Conservation (phyloP, 1,284 basidiomycete genomes). For the Salmacisia buchloeana region DNA sequence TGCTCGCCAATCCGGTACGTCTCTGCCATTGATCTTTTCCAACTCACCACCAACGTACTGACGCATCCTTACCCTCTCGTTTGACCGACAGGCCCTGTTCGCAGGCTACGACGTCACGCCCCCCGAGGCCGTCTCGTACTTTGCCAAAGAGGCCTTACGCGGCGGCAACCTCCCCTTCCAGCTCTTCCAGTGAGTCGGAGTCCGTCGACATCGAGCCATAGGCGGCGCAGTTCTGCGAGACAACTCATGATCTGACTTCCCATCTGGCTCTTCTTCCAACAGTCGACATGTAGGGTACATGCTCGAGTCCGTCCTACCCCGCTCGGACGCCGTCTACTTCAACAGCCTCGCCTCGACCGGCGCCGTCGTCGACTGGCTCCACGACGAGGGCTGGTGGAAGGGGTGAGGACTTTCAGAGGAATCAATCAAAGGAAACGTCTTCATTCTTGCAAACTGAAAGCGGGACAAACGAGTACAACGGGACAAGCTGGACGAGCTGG, state of each 20-base stretch:
- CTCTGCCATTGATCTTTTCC: neutral
- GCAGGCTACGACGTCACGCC: slow-evolving; percentile 57
- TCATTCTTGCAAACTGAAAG: too few relatives aligned
- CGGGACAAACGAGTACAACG: too few relatives aligned
- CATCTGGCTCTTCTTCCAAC: neutral
- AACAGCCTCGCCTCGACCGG: slow-evolving; percentile 55
- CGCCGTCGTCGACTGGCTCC: slow-evolving; percentile 56
- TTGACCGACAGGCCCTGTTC: slow-evolving; percentile 55
- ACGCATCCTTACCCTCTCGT: neutral
- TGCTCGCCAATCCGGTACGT: slow-evolving; percentile 59
- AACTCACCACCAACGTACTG: neutral
- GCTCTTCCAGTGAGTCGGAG: slow-evolving; percentile 52
- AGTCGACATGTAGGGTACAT: slow-evolving; percentile 58
- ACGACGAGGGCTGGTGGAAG: slow-evolving; percentile 38
- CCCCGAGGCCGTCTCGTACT: slow-evolving; percentile 54
- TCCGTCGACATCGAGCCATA: neutral
- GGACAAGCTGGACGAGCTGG: too few relatives aligned
- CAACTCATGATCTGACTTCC: neutral
- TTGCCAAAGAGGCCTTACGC: slow-evolving; percentile 53
- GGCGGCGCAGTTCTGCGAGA: neutral
- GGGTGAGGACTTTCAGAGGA: too few relatives aligned
- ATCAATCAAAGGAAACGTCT: too few relatives aligned
- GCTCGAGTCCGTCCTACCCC: slow-evolving; percentile 56
- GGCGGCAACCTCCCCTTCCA: slow-evolving; percentile 57
- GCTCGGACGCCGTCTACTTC: slow-evolving; percentile 56